Base-by-base conservation (phyloP, 148 eudicot species). In the Tetragonia tetragonoides region DNA sequence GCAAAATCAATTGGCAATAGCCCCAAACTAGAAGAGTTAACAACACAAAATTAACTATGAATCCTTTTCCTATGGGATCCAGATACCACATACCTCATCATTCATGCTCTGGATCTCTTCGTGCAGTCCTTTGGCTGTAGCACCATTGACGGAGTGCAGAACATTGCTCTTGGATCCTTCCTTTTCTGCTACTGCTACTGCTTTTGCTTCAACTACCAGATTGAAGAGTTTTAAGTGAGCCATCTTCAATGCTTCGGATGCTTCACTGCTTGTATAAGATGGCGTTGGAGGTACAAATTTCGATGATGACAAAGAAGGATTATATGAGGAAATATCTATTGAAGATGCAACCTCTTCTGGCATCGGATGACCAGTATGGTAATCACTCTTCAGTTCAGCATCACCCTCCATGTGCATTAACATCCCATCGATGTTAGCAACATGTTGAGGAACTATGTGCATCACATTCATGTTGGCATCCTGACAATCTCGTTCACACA, bases 51-150 rank as follows among this genome's bases (percentile, higher is more conserved):
- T 14, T 65, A 34, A 39, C 4, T 12, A 14, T 42, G 38, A 63
- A 39, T 34, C 10, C 47, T 47, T 34, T 28, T 71, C 16, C 12
- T 66, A 10, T 1, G 0, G n/a, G 11, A 44, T 23, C 49, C 54
- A 53, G 39, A 61, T 39, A n/a, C 4, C 72, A 77, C 80, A 77
- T 61, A 78, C 81, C 39, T 78, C 51, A 12, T 63, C 81, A 51
- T 78, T 38, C 21, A 34, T 12, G 18, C 38, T 65, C 73, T 57
- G 79, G 57, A 39, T 77, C 18, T 54, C 74, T n/a, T 56, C 56
- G 12, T 57, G 41, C 56, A 42, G 11, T 68, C 41, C 37, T 68
- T 68, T 37, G 2, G 54, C 54, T 37, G 10, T 16, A 77, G 21
- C 42, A 18, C 40, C 56, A 60, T 37, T 42, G 4, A n/a, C 18